phyloP scores from a whole-genome alignment of 1,284 basidiomycete species.

The Apiotrichum gracile region DNA sequence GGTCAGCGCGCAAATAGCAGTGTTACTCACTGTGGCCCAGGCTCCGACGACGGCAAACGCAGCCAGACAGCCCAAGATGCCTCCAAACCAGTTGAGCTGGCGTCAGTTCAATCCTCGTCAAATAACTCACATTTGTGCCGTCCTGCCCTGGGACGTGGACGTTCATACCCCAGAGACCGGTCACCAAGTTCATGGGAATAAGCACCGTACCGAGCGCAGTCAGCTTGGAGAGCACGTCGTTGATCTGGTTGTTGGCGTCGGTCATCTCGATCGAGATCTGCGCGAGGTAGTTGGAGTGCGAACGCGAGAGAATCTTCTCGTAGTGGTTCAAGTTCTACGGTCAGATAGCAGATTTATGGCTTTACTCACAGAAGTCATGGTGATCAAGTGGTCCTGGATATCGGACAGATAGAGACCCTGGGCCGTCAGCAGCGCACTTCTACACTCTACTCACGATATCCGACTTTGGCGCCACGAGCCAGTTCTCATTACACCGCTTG shows the following conservation, averaged over 20 bases:
- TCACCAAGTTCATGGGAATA: slow-evolving; percentile 93
- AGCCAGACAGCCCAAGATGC: slow-evolving; percentile 71
- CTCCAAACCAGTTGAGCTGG: slow-evolving; percentile 63
- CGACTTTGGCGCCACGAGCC: slow-evolving; percentile 94
- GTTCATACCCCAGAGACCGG: slow-evolving; percentile 56
- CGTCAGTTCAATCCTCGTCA: neutral
- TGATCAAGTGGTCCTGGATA: slow-evolving; percentile 96
- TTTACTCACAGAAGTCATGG: slow-evolving; percentile 64
- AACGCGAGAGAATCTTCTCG: slow-evolving; percentile 96
- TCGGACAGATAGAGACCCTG: slow-evolving; percentile 90
- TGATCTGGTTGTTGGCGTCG: slow-evolving; percentile 99
- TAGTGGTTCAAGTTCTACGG: slow-evolving; percentile 93
- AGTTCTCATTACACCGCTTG: slow-evolving; percentile 96
- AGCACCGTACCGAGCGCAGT: slow-evolving; percentile 97
- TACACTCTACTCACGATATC: slow-evolving; percentile 67
- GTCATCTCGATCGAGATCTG: slow-evolving; percentile 99
- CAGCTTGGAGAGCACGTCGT: slow-evolving; percentile 96
- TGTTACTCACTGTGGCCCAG: slow-evolving; percentile 59
- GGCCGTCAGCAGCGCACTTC: neutral
- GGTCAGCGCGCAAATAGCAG: too few relatives aligned
- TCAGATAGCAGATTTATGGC: neutral
- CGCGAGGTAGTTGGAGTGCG: slow-evolving; percentile 98
- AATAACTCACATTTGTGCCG: slow-evolving; percentile 44
- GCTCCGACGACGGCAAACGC: slow-evolving; percentile 74
- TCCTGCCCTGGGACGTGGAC: slow-evolving; percentile 72